Evolutionary conservation across 805 yeast genomes (phyloP).

Genomic region (Blastobotrys americana): DNA sequence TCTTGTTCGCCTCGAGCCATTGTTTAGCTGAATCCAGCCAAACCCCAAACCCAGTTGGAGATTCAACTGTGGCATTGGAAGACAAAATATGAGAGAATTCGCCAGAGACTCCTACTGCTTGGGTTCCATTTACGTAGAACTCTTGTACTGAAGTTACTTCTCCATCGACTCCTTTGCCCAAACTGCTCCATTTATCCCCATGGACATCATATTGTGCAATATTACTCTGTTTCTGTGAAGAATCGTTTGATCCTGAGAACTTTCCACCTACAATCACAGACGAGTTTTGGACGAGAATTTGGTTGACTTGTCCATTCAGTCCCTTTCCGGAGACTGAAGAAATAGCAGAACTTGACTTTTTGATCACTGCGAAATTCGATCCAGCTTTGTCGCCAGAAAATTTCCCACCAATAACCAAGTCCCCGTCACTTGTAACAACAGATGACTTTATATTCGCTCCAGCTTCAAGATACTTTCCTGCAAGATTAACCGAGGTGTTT

Average conservation of each 20-base stretch:
- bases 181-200: constrained; percentile 12
- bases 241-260: constrained; percentile 30
- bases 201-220: constrained; percentile 17
- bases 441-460: constrained; percentile 32
- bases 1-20: constrained; percentile 18
- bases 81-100: constrained; percentile 16
- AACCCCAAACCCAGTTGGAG: constrained; percentile 16
- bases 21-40: constrained; percentile 18
- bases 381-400: constrained; percentile 29
- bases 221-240: constrained; percentile 8
- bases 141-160: constrained; percentile 14
- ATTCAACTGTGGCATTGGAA: background rate
- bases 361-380: constrained; percentile 7
- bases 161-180: constrained; percentile 21
- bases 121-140: constrained; percentile 22
- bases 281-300: background rate
- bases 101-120: constrained; percentile 24
- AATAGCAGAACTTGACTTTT: background rate
- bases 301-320: constrained; percentile 6
- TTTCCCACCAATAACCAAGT: constrained; percentile 45
- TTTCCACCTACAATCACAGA: constrained; percentile 34
- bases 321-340: constrained; percentile 3
- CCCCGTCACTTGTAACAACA: constrained; percentile 28
- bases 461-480: constrained; percentile 21
- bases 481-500: constrained; percentile 40